Conservation (phyloP, 164 flowering plant genomes). For the Litsea cubeba region DNA sequence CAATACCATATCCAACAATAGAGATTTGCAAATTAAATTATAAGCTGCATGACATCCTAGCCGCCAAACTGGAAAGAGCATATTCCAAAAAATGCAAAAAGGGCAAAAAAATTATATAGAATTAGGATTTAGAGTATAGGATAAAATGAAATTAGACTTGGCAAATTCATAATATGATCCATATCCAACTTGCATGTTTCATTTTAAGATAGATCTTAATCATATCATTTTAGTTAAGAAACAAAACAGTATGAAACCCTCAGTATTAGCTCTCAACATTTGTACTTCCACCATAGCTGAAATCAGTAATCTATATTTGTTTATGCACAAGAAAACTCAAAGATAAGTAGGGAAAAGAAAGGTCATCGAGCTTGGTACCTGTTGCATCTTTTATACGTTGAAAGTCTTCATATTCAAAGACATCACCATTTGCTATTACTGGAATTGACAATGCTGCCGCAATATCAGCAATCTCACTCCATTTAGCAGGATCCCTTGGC, state of each 20-base stretch:
- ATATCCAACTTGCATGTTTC: neutral
- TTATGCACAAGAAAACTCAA: neutral
- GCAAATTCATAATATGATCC: neutral
- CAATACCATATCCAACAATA: neutral
- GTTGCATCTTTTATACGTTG: constrained; percentile 63
- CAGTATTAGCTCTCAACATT: neutral
- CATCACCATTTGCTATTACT: constrained; percentile 94
- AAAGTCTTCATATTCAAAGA: constrained; percentile 77
- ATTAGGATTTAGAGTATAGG: no score
- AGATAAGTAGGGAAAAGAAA: neutral
- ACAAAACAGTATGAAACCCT: constrained; percentile 1
- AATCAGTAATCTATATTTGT: no score
- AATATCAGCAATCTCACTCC: constrained; percentile 90
- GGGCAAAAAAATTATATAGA: neutral
- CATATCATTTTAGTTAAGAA: neutral
- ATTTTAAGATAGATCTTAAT: neutral
- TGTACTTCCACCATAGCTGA: neutral
- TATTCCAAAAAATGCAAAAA: no score
- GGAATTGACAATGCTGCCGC: constrained; percentile 85
- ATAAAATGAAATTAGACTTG: neutral
- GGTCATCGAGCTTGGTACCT: constrained; percentile 32
- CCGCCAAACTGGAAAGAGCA: neutral
- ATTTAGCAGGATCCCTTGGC: constrained; percentile 94
- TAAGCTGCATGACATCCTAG: neutral
- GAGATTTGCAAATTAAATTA: neutral